Percentiles rank a stretch among this genome's conserved stretches.
These are phyloP conservation scores for Phytopythium litorale DNA, from an alignment of 352 stramenopile genomes.

Conservation along the genomic window DNA sequence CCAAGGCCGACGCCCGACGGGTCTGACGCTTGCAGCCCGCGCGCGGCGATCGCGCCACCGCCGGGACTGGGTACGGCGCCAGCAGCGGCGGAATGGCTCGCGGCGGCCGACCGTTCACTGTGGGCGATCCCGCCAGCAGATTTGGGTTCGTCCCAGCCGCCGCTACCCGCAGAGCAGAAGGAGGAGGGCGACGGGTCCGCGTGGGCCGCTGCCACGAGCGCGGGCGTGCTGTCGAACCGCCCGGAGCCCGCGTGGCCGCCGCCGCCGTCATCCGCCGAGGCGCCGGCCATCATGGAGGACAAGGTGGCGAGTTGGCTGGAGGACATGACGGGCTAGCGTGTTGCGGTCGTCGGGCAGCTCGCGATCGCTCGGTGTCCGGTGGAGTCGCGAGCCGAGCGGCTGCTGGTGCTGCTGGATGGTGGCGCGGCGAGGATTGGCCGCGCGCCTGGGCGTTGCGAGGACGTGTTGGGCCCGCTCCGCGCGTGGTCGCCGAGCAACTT, in stretches of 20 bases:
- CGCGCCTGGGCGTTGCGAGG: too few species aligned
- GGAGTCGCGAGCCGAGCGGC: too few species aligned
- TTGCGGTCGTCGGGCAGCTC: too few species aligned
- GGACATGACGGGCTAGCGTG: too few species aligned
- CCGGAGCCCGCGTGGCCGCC: slow-evolving; percentile 6
- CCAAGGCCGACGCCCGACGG: not conserved
- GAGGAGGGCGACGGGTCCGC: not conserved
- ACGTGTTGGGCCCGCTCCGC: too few species aligned
- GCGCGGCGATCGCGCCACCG: not conserved
- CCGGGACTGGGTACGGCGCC: not conserved
- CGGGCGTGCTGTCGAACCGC: slow-evolving; percentile 1
- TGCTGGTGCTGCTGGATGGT: too few species aligned
- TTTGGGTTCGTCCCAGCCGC: not conserved
- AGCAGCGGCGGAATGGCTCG: not conserved
- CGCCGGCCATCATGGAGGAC: not conserved
- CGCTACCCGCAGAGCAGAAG: not conserved
- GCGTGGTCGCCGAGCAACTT: too few species aligned
- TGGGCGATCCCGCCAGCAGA: not conserved
- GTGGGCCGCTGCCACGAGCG: slow-evolving; percentile 3
- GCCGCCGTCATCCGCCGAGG: not conserved
- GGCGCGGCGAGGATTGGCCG: too few species aligned
- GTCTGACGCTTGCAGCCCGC: not conserved
- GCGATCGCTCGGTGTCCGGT: too few species aligned
- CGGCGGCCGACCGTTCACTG: not conserved
- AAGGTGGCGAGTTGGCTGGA: slow-evolving; percentile 5